Evolutionary conservation across 2,329 filamentous ascomycete species (phyloP).

Genomic region (Aspergillus ruber): DNA sequence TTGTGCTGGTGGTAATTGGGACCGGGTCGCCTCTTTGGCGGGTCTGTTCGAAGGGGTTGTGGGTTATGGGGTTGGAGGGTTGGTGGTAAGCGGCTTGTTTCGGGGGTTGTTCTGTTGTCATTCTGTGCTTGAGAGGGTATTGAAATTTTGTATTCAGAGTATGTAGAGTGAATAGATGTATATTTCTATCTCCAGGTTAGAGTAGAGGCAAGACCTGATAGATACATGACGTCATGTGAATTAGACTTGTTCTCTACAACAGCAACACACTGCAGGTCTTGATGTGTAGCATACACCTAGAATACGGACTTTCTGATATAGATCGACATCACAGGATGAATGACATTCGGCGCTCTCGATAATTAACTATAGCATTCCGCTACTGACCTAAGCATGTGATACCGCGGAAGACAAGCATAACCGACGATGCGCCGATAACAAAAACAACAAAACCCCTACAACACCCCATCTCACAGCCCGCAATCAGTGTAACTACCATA

Average conservation of each 20-base stretch:
- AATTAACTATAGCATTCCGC: too few relatives aligned
- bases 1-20: conserved; percentile 10
- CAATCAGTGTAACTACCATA: neutral
- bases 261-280: neutral
- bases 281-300: neutral
- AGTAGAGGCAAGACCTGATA: neutral
- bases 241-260: conserved; percentile 6
- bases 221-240: neutral
- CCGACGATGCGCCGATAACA: neutral
- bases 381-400: conserved; percentile 9
- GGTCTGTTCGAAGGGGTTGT: conserved; percentile 20
- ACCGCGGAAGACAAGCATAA: conserved; percentile 9
- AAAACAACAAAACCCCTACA: neutral
- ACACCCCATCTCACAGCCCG: neutral
- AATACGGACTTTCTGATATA: too few relatives aligned
- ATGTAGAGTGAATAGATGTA: neutral
- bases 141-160: neutral
- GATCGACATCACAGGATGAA: too few relatives aligned
- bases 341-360: too few relatives aligned
- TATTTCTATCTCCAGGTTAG: neutral
- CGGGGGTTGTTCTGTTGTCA: conserved; percentile 23
- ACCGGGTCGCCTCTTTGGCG: conserved; percentile 20
- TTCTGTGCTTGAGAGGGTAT: conserved; percentile 5
- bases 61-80: conserved; percentile 27
- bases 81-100: conserved; percentile 30